These are phyloP conservation scores for Limnanthes douglasii DNA, from an alignment of 345 rosid genomes.

Conservation along the genomic window DNA sequence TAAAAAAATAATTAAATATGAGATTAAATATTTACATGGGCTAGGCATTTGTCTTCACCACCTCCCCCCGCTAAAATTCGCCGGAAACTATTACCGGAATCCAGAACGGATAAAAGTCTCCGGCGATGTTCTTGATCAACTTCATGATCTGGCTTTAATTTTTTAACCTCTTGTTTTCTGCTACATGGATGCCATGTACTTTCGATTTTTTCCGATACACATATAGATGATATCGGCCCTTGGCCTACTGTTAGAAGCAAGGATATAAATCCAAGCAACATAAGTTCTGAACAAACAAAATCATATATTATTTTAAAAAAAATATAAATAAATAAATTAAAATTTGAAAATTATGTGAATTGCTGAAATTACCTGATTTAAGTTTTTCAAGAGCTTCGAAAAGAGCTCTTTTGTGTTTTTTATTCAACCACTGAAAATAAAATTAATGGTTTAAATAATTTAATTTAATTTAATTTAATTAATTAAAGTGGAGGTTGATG, in stretches of 20 bases:
- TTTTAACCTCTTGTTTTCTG: background rate
- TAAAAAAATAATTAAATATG: background rate
- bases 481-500: too few species aligned
- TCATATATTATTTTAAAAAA: background rate
- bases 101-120: slow-evolving; percentile 23
- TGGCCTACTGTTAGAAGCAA: slow-evolving; percentile 56
- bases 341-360: background rate
- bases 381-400: slow-evolving; percentile 85
- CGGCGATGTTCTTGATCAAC: slow-evolving; percentile 21
- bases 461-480: too few species aligned
- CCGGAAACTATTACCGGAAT: slow-evolving; percentile 19
- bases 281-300: slow-evolving; percentile 47
- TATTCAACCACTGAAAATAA: slow-evolving; percentile 51
- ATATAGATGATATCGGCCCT: slow-evolving; percentile 30
- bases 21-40: slow-evolving; percentile 16
- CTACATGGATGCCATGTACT: slow-evolving; percentile 68
- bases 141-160: background rate
- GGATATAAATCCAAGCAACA: slow-evolving; percentile 82
- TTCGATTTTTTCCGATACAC: slow-evolving; percentile 38
- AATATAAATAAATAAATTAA: background rate
- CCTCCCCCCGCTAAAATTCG: slow-evolving; percentile 33
- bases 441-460: too few species aligned
- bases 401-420: slow-evolving; percentile 46
- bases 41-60: slow-evolving; percentile 30
- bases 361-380: slow-evolving; percentile 48